These are phyloP conservation scores for Boletus rubescentipes DNA, from an alignment of 768 basidiomycete species.

Conservation along the genomic window DNA sequence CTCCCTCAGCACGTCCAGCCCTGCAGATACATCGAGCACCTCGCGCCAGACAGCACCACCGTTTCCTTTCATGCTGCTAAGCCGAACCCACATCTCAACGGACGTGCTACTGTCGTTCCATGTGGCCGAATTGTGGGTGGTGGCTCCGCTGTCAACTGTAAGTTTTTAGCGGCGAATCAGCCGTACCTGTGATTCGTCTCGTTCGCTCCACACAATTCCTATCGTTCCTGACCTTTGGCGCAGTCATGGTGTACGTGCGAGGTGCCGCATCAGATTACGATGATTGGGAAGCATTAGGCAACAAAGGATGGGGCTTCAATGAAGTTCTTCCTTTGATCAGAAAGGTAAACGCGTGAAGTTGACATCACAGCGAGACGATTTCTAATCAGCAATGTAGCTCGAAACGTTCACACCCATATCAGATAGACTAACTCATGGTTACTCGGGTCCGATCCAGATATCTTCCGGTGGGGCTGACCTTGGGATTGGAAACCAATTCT, in stretches of 20 bases:
- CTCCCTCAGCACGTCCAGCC: constrained; percentile 51
- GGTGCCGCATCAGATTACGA: constrained; percentile 63
- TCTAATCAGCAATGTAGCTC: constrained; percentile 39
- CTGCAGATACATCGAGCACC: constrained; percentile 47
- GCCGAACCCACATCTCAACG: constrained; percentile 43
- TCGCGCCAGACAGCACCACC: constrained; percentile 40
- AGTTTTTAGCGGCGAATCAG: constrained; percentile 1
- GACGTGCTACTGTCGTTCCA: constrained; percentile 45
- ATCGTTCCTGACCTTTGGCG: not conserved
- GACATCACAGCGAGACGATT: constrained; percentile 12
- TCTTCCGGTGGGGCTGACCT: constrained; percentile 8
- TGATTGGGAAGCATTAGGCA: constrained; percentile 51
- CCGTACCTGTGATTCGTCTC: not conserved
- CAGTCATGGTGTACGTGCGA: constrained; percentile 53
- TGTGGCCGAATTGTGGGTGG: constrained; percentile 58
- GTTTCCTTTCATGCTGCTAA: constrained; percentile 42
- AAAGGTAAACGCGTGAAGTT: constrained; percentile 39
- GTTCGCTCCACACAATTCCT: not conserved
- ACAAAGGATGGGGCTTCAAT: constrained; percentile 60
- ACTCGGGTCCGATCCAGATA: constrained; percentile 31
- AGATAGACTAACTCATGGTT: constrained; percentile 38
- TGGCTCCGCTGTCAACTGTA: constrained; percentile 62
- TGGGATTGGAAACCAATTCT: constrained; percentile 39
- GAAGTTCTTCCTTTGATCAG: constrained; percentile 56
- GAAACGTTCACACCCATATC: constrained; percentile 35